A percentile compares a stretch with the other conserved stretches of the same genome.
These are phyloP conservation scores for Verticillium nonalfalfae DNA, from an alignment of 2,329 filamentous ascomycete genomes.

Conservation along the genomic window DNA sequence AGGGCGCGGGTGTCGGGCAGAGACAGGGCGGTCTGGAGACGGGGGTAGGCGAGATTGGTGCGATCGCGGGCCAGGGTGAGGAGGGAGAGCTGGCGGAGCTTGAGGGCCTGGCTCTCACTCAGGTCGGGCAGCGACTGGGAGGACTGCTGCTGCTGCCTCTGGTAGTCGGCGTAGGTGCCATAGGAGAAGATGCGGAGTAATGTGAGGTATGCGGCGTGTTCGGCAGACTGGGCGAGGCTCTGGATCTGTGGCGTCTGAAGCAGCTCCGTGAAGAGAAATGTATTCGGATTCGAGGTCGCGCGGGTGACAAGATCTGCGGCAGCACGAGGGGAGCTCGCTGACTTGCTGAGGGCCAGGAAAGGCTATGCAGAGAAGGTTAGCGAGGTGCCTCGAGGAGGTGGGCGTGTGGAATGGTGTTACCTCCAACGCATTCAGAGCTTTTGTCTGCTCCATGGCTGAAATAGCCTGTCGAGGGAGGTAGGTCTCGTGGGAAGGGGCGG, in stretches of 20 bases:
- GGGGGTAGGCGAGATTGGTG: constrained; percentile 64
- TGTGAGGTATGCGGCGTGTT: constrained; percentile 58
- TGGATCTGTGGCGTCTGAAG: constrained; percentile 75
- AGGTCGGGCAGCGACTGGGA: constrained; percentile 57
- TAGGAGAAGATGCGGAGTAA: constrained; percentile 87
- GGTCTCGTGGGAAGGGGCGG: not conserved
- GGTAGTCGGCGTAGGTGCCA: constrained; percentile 79
- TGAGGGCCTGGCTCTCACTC: constrained; percentile 65
- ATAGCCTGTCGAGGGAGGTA: constrained; percentile 10
- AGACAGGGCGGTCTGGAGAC: constrained; percentile 60
- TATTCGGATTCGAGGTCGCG: constrained; percentile 83
- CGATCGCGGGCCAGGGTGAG: constrained; percentile 69
- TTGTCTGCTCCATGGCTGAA: constrained; percentile 63
- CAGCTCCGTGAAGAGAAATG: constrained; percentile 92
- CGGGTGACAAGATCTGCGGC: constrained; percentile 80
- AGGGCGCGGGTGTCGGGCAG: constrained; percentile 64
- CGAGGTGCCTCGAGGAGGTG: not conserved
- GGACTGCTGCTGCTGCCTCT: constrained; percentile 15
- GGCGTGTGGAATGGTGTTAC: constrained; percentile 25
- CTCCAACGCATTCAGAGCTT: constrained; percentile 59
- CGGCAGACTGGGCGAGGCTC: constrained; percentile 53
- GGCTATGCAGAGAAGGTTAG: constrained; percentile 49
- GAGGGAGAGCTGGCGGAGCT: constrained; percentile 87
- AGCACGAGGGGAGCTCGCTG: constrained; percentile 75
- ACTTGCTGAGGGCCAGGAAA: constrained; percentile 85